These are phyloP conservation scores for Solanum raphanifolium DNA, from an alignment of 257 asterid genomes.

Conservation along the genomic window DNA sequence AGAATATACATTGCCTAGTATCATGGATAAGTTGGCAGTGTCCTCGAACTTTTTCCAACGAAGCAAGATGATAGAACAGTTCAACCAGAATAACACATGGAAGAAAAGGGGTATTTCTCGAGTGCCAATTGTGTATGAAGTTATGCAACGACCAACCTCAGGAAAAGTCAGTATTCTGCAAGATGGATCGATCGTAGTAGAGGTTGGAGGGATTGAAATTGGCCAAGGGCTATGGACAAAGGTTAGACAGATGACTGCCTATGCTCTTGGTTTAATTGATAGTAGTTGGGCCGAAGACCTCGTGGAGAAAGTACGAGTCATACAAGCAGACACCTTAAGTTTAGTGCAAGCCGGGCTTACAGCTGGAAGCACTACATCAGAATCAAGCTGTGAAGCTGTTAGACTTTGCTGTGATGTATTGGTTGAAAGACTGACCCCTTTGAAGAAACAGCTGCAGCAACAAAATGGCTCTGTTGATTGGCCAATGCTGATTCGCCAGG, in stretches of 20 bases:
- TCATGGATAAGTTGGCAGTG: constrained; percentile 44
- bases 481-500: constrained; percentile 55
- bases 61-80: constrained; percentile 17
- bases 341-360: constrained; percentile 60
- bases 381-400: constrained; percentile 71
- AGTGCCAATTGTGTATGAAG: constrained; percentile 40
- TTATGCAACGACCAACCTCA: constrained; percentile 27
- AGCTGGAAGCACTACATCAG: constrained; percentile 72
- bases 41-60: constrained; percentile 32
- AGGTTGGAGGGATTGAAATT: constrained; percentile 68
- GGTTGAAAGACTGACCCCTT: constrained; percentile 46
- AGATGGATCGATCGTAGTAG: constrained; percentile 63
- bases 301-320: constrained; percentile 53
- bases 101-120: constrained; percentile 64
- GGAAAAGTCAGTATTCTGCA: constrained; percentile 63
- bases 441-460: constrained; percentile 37
- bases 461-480: constrained; percentile 44
- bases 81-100: constrained; percentile 36
- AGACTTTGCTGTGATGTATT: constrained; percentile 49
- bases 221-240: constrained; percentile 84
- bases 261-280: constrained; percentile 37
- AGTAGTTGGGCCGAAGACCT: constrained; percentile 39
- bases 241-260: constrained; percentile 60
- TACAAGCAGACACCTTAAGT: constrained; percentile 70
- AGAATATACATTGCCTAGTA: constrained; percentile 43